A percentile compares a stretch with the other conserved stretches of the same genome.
Conservation (phyloP, 2,329 filamentous ascomycete species). For the Fusarium xylarioides region DNA sequence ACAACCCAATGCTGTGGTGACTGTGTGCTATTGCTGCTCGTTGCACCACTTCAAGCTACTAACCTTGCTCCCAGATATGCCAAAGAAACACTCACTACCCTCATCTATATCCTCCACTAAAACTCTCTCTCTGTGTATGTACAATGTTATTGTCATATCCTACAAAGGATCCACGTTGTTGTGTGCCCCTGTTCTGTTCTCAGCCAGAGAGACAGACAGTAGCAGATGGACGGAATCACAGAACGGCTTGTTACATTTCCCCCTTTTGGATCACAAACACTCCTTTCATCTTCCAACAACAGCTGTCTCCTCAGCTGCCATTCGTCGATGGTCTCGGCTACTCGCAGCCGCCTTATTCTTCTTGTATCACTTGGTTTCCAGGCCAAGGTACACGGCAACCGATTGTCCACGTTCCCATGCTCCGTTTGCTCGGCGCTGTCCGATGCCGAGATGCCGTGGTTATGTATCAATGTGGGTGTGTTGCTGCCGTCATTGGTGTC, state of each 20-base stretch:
- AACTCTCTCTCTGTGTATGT: background rate
- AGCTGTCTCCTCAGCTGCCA: background rate
- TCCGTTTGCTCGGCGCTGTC: slow-evolving; percentile 20
- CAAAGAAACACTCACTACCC: background rate
- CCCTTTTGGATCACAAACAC: slow-evolving; percentile 17
- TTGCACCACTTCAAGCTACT: background rate
- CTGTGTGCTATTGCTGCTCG: background rate
- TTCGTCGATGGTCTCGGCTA: slow-evolving; percentile 27
- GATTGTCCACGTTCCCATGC: slow-evolving; percentile 22
- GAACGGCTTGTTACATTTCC: slow-evolving; percentile 30
- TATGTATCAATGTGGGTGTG: background rate
- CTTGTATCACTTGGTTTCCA: slow-evolving; percentile 29
- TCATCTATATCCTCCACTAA: background rate
- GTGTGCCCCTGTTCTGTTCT: background rate
- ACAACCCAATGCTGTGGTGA: background rate
- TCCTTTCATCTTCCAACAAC: slow-evolving; percentile 1
- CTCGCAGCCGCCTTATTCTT: slow-evolving; percentile 26
- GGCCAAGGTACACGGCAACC: slow-evolving; percentile 13
- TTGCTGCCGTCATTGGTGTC: background rate
- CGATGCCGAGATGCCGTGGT: slow-evolving; percentile 17
- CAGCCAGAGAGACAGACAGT: background rate
- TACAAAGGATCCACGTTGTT: slow-evolving; percentile 9
- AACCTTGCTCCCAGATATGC: background rate
- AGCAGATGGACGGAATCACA: slow-evolving; percentile 20
- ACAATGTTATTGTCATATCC: background rate